These are phyloP conservation scores for Calcarisporium arbuscula DNA, from an alignment of 2,329 filamentous ascomycete species.

Conservation along the genomic window DNA sequence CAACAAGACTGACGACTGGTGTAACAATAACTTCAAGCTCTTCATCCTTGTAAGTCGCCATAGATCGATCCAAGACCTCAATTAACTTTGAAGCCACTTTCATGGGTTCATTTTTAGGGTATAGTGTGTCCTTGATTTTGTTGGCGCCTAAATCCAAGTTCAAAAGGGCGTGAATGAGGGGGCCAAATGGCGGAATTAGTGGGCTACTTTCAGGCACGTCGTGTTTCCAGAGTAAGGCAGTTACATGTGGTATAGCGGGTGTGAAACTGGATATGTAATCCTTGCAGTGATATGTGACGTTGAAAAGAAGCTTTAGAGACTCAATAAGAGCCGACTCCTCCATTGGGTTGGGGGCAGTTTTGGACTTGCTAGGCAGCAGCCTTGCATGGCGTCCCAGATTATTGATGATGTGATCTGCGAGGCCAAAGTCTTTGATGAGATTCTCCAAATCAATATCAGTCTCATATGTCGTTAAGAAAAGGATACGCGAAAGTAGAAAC, in stretches of 20 bases:
- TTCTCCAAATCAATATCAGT: slow-evolving; percentile 40
- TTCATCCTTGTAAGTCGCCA: slow-evolving; percentile 54
- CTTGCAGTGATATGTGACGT: slow-evolving; percentile 70
- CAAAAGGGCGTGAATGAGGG: slow-evolving; percentile 72
- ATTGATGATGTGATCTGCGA: slow-evolving; percentile 53
- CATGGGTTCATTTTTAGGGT: slow-evolving; percentile 56
- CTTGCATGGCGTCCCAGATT: slow-evolving; percentile 67
- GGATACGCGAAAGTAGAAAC: slow-evolving; percentile 56
- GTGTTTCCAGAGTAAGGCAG: slow-evolving; percentile 59
- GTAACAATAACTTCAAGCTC: slow-evolving; percentile 68
- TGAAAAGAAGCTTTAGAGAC: slow-evolving; percentile 83
- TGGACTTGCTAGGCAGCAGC: slow-evolving; percentile 22
- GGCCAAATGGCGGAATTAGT: slow-evolving; percentile 64
- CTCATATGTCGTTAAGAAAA: slow-evolving; percentile 43
- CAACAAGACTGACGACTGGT: slow-evolving; percentile 68
- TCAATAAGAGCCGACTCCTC: slow-evolving; percentile 76
- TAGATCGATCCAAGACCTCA: slow-evolving; percentile 61
- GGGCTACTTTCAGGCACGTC: slow-evolving; percentile 56
- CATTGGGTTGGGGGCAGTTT: slow-evolving; percentile 46
- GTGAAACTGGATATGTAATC: slow-evolving; percentile 57
- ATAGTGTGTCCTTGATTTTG: slow-evolving; percentile 50
- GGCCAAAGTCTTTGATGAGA: slow-evolving; percentile 36
- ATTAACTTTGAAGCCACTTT: slow-evolving; percentile 60
- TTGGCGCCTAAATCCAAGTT: slow-evolving; percentile 65
- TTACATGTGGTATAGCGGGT: slow-evolving; percentile 60